These are phyloP conservation scores for Thielaviopsis musarum DNA, from an alignment of 2,329 filamentous ascomycete genomes.

Conservation along the genomic window DNA sequence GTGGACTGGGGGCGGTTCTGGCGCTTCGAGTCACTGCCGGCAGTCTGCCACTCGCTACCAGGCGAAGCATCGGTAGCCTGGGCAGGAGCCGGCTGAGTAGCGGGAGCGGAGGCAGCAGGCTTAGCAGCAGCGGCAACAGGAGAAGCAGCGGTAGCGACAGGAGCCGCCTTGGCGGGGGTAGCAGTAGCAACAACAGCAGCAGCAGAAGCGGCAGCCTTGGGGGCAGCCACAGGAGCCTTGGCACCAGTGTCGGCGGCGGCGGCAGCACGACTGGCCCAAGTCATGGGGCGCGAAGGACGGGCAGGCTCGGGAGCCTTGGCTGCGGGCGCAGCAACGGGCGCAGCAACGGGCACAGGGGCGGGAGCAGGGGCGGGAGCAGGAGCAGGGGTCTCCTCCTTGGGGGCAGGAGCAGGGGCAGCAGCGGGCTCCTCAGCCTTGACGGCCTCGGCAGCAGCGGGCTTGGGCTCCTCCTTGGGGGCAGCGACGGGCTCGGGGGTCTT, in stretches of 20 bases:
- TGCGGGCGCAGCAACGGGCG: slow-evolving; percentile 12
- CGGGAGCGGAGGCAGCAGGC: slow-evolving; percentile 21
- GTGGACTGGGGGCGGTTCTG: slow-evolving; percentile 58
- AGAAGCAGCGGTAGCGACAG: slow-evolving; percentile 31
- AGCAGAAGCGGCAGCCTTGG: slow-evolving; percentile 34
- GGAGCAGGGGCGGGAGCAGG: slow-evolving; percentile 30
- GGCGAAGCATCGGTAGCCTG: slow-evolving; percentile 23
- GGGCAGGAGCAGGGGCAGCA: slow-evolving; percentile 31
- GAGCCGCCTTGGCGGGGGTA: slow-evolving; percentile 25
- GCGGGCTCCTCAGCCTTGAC: slow-evolving; percentile 23
- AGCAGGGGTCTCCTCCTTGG: slow-evolving; percentile 50
- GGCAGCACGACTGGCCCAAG: slow-evolving; percentile 55
- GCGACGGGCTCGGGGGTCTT: slow-evolving; percentile 13
- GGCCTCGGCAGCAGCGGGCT: slow-evolving; percentile 10
- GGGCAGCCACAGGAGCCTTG: slow-evolving; percentile 15
- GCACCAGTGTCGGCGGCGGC: slow-evolving; percentile 34
- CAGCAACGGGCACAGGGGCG: slow-evolving; percentile 31
- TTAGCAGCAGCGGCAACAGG: slow-evolving; percentile 23
- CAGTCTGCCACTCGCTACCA: slow-evolving; percentile 72
- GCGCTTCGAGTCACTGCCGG: slow-evolving; percentile 67
- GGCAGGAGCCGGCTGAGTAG: slow-evolving; percentile 20
- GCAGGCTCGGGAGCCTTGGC: slow-evolving; percentile 32
- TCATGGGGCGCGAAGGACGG: slow-evolving; percentile 38
- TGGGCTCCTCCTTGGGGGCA: slow-evolving; percentile 1
- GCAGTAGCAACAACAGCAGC: slow-evolving; percentile 39